A percentile compares a stretch with the other conserved stretches of the same genome.
These are phyloP conservation scores for Panaeolus cyanescens DNA, from an alignment of 768 basidiomycete species.

Conservation along the genomic window DNA sequence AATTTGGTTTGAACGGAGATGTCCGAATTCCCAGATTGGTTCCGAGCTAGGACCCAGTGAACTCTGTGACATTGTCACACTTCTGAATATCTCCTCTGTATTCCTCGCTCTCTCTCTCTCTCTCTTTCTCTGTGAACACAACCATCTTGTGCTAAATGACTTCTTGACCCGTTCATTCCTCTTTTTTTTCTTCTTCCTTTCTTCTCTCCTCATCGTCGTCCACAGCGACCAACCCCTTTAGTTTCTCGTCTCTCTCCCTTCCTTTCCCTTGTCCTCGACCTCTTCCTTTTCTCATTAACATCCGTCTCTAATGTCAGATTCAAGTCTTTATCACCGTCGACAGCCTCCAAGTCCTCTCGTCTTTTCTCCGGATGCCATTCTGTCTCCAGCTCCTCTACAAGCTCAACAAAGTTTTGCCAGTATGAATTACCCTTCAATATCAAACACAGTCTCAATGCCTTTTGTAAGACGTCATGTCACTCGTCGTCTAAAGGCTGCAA, in stretches of 20 bases:
- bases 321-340: constrained; percentile 46
- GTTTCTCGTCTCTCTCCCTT: constrained; percentile 11
- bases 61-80: constrained; percentile 8
- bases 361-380: constrained; percentile 67
- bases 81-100: background rate
- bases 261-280: background rate
- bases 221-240: constrained; percentile 16
- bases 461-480: constrained; percentile 93
- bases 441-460: constrained; percentile 88
- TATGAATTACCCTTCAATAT: constrained; percentile 43
- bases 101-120: background rate
- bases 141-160: constrained; percentile 16
- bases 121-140: background rate
- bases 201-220: constrained; percentile 17
- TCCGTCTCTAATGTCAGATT: constrained; percentile 48
- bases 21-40: constrained; percentile 1
- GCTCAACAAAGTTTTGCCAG: constrained; percentile 39
- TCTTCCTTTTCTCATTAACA: no score
- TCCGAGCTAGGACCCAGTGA: background rate
- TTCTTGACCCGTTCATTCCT: constrained; percentile 20
- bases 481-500: constrained; percentile 89
- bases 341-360: constrained; percentile 82
- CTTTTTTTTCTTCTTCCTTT: constrained; percentile 11
- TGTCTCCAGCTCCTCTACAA: constrained; percentile 52
- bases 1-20: background rate